Conservation (phyloP, 176 grass and related monocot species). For the Neostapfia colusana region DNA sequence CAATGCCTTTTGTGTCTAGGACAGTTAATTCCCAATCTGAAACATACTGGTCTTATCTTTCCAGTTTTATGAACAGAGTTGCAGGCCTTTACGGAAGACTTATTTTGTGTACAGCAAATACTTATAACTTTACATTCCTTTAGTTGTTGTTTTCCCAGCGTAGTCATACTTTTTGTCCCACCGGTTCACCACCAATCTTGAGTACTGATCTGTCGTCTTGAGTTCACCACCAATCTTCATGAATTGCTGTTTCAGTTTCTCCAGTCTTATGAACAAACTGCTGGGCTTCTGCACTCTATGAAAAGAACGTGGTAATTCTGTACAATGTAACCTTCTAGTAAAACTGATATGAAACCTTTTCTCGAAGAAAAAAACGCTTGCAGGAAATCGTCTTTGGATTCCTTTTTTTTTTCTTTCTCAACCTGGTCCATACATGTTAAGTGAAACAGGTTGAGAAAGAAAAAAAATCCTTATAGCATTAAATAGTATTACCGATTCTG, state of each 20-base stretch:
- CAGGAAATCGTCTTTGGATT: background rate
- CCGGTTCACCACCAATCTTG: background rate
- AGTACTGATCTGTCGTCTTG: background rate
- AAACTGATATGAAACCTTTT: background rate
- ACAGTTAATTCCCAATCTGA: slow-evolving; percentile 8
- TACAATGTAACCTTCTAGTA: background rate
- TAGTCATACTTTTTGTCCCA: background rate
- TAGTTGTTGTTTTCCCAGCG: background rate
- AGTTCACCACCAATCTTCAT: too few species aligned
- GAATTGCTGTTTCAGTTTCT: too few species aligned
- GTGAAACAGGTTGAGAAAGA: too few species aligned
- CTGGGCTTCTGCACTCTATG: background rate
- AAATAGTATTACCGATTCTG: slow-evolving; percentile 21
- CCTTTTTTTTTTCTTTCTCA: background rate
- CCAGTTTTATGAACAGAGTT: background rate
- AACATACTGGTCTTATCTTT: background rate
- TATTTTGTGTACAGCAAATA: background rate
- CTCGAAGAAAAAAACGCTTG: background rate
- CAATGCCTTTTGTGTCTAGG: background rate
- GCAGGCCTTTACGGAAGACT: background rate
- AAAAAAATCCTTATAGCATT: too few species aligned
- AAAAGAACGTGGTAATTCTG: background rate
- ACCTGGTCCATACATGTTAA: background rate
- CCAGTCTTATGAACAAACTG: too few species aligned
- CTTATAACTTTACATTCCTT: background rate